These are phyloP conservation scores for Ceratocystiopsis minuta DNA, from an alignment of 2,329 filamentous ascomycete genomes.

Conservation along the genomic window DNA sequence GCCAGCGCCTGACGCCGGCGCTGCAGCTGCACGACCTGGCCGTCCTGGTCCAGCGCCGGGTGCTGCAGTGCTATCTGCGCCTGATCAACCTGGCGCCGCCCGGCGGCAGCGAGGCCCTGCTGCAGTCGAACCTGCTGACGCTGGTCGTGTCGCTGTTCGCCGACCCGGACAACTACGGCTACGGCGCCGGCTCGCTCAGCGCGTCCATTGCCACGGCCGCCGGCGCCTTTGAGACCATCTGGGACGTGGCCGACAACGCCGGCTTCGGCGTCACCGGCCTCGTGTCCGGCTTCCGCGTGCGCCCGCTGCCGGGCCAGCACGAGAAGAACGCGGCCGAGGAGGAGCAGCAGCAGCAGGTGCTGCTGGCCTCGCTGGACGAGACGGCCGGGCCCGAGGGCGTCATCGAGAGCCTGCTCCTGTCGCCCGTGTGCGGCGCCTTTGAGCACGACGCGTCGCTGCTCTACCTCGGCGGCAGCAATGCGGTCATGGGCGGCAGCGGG, in stretches of 20 bases:
- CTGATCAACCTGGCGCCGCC: slow-evolving; percentile 75
- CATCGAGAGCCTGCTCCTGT: slow-evolving; percentile 43
- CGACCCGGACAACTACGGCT: slow-evolving; percentile 64
- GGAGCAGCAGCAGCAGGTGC: slow-evolving; percentile 5
- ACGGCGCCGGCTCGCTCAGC: slow-evolving; percentile 52
- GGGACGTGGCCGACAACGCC: slow-evolving; percentile 88
- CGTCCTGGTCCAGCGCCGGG: slow-evolving; percentile 80
- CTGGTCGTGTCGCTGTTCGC: slow-evolving; percentile 83
- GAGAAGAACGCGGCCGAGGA: slow-evolving; percentile 23
- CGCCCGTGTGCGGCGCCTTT: slow-evolving; percentile 63
- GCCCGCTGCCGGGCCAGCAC: slow-evolving; percentile 51
- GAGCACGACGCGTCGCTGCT: slow-evolving; percentile 79
- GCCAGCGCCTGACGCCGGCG: slow-evolving; percentile 65
- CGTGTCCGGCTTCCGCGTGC: slow-evolving; percentile 58
- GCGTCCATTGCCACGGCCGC: slow-evolving; percentile 82
- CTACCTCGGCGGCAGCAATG: slow-evolving; percentile 37
- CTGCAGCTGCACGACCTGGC: slow-evolving; percentile 81
- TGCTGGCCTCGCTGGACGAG: slow-evolving; percentile 24
- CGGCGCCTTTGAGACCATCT: slow-evolving; percentile 79
- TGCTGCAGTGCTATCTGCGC: slow-evolving; percentile 88
- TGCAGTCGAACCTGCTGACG: slow-evolving; percentile 82
- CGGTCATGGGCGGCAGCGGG: slow-evolving; percentile 20
- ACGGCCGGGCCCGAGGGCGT: slow-evolving; percentile 42
- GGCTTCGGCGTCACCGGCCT: slow-evolving; percentile 86
- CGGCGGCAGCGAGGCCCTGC: slow-evolving; percentile 65